Base-by-base conservation (phyloP, 257 asterid genomes). In the Nicotiana knightiana region DNA sequence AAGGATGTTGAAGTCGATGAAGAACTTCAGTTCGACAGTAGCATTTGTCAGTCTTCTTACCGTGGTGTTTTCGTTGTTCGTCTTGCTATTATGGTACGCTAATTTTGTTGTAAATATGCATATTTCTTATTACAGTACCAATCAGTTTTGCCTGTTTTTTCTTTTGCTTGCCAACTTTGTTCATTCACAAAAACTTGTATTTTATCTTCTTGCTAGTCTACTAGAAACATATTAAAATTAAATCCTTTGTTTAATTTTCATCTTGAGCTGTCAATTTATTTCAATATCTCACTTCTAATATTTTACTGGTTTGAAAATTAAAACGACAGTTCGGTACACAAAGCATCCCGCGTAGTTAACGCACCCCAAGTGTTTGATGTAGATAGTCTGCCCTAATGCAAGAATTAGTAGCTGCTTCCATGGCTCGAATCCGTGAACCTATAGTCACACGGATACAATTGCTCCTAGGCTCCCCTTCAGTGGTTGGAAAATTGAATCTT, bases 11-110 rank as follows among this genome's bases (percentile, higher is more conserved):
- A 94, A 85, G 91, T 90, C 37, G 95, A 92, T 39, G 95, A 92
- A 33, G 94, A 89, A 71, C 85, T 83, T 85, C 93, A 90, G 64
- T 92, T 87, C 57, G 91, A 90, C 73, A 89, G 80, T 57, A 81
- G 93, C 64, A 82, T 90, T 54, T 93, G 97, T 83, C 86, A 92
- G 33, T 84, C 98, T 4, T 90, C 97, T 3, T 93, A 90, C 53
- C 92, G 93, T 73, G 93, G 96, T 46, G 98, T 94, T 54, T 94
- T 94, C 59, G 94, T 87, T 9, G 98, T 92, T 85, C 97, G 98
- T 59, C 97, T 94, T n/a, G 97, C 98, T n/a, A 94, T 94, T 86
- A 94, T 94, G 98, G 98, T 94, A 83, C 8, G 87, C 73, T 2
- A 12, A 9, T 39, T 13, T 77, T 77, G 15, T 57, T 32, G 16